Base-by-base conservation (phyloP, 768 basidiomycete genomes). In the Tubosaeta sp. region DNA sequence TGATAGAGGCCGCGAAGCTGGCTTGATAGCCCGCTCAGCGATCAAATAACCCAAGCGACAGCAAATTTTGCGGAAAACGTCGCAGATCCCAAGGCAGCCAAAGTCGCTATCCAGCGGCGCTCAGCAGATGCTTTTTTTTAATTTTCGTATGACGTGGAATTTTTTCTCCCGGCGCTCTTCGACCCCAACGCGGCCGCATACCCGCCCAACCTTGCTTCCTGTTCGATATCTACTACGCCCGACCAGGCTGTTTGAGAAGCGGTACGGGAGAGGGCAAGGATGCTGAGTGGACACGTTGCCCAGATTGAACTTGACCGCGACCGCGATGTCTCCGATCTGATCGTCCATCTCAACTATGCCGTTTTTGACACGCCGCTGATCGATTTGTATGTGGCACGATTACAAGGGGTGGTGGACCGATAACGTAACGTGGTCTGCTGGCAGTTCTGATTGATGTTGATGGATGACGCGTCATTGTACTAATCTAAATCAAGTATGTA, bases 391-490 rank as follows among this genome's bases (percentile, higher is more conserved):
- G 79, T 1, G 59, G 52, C 0, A 77, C 62, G 48, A 43, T 61
- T 85, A 46, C 58, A 65, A 44, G 58, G 50, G 46, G 50, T 47
- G 10, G 72, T 79, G 33, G 85, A 85, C 61, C 84, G 44, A 68
- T 5, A 73, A 81, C 57, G 72, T 85, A 6, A 85, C 85, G 84
- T 76, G 74, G 8, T 73, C 83, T 10, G 72, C 83, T n/a, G 84
- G 85, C 0, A 82, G 83, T 8, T 84, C 76, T 64, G 85, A 48
- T 7, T 43, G 35, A 35, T 35, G 14, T 35, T 35, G 35, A 35
- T 35, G 35, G 16, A n/a, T 16, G 35, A n/a, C 16, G 35, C n/a
- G 16, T 7, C n/a, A 8, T 16, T 7, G 35, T n/a, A 35, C 35
- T 35, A n/a, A 9, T 29, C 6, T 29, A 9, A 6, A 29, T 29